Percentiles rank a stretch among this genome's conserved stretches.
Evolutionary conservation across 768 basidiomycete genomes (phyloP).

Genomic region (Mycena crocata): DNA sequence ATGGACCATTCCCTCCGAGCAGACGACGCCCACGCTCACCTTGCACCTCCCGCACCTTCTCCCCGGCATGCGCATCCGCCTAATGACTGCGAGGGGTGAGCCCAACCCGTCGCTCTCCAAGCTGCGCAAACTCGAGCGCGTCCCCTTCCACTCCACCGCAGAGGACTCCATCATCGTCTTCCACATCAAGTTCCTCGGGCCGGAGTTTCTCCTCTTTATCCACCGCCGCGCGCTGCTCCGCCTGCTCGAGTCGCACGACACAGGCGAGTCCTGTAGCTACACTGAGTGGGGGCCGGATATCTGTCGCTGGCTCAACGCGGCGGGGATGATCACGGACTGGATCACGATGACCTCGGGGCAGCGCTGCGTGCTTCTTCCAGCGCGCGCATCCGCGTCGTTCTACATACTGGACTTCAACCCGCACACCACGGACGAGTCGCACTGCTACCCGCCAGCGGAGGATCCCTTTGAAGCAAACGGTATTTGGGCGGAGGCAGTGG

Average conservation of each 20-base stretch:
- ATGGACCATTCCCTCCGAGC: slow-evolving; percentile 47
- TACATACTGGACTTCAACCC: slow-evolving; percentile 30
- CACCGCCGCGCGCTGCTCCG: slow-evolving; percentile 46
- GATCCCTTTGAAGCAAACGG: slow-evolving; percentile 15
- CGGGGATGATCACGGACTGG: slow-evolving; percentile 24
- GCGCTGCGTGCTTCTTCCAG: slow-evolving; percentile 30
- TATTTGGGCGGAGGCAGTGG: slow-evolving; percentile 27
- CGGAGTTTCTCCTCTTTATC: slow-evolving; percentile 48
- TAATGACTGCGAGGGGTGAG: slow-evolving; percentile 53
- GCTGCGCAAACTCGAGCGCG: slow-evolving; percentile 18
- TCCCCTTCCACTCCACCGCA: slow-evolving; percentile 39
- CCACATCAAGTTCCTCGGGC: slow-evolving; percentile 40
- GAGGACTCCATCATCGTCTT: slow-evolving; percentile 49
- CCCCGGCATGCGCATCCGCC: slow-evolving; percentile 33
- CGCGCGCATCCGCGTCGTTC: not conserved
- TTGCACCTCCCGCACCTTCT: slow-evolving; percentile 47
- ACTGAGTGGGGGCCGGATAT: slow-evolving; percentile 35
- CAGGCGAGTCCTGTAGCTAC: slow-evolving; percentile 30
- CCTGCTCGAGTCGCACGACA: slow-evolving; percentile 23
- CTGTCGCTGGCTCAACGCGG: slow-evolving; percentile 34
- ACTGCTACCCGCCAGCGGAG: not conserved
- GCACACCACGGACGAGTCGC: not conserved
- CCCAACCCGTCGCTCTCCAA: slow-evolving; percentile 48
- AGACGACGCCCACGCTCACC: slow-evolving; percentile 42
- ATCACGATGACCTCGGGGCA: slow-evolving; percentile 40